Base-by-base conservation (phyloP, 352 stramenopile species). In the Phytophthora tubulina region DNA sequence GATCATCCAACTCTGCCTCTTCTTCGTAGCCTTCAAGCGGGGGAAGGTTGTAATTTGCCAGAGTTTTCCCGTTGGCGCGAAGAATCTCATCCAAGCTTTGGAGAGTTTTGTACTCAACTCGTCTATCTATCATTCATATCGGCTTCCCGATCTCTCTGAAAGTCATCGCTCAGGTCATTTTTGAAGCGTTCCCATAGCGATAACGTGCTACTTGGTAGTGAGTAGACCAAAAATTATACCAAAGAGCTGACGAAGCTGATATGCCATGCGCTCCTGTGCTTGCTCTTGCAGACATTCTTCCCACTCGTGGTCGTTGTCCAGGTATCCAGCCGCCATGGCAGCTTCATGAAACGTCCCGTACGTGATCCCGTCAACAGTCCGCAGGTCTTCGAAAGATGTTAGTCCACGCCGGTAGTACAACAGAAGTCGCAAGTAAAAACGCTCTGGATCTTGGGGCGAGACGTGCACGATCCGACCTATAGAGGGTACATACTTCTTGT, bases 191-290 rank as follows among this genome's bases (percentile, higher is more conserved):
- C 44, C 44, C 44, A 50, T 10, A 50, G 30, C 17, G 13, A 11
- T 17, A 50, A 36, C 0, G 60, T 8, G 30, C 76, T n/a, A 4
- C 6, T 59, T 14, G 50, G 57, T 11, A 68, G 21, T 0, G 39
- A 72, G 27, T 79, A 76, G 0, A 75, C n/a, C 42, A 82, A 27
- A 59, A 2, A 82, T 70, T 0, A 52, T 78, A 30, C 38, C 71
- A 32, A 84, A 82, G 4, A 82, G 45, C 33, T 78, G 53, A 2
- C 76, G 70, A 11, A 84, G 57, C 30, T 79, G 72, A n/a, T n/a
- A 70, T 0, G 71, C 64, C 62, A 76, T 78, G 41, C 68, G 36
- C n/a, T 50, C 44, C 21, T 50, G n/a, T 63, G 74, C 0, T 0
- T 50, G 67, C 52, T 80, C 62, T 5, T 30, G 6, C 35, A 86